Percentiles rank a stretch among this genome's conserved stretches.
Evolutionary conservation across 2,329 filamentous ascomycete genomes (phyloP).

Genomic region (Nigrospora oryzae): DNA sequence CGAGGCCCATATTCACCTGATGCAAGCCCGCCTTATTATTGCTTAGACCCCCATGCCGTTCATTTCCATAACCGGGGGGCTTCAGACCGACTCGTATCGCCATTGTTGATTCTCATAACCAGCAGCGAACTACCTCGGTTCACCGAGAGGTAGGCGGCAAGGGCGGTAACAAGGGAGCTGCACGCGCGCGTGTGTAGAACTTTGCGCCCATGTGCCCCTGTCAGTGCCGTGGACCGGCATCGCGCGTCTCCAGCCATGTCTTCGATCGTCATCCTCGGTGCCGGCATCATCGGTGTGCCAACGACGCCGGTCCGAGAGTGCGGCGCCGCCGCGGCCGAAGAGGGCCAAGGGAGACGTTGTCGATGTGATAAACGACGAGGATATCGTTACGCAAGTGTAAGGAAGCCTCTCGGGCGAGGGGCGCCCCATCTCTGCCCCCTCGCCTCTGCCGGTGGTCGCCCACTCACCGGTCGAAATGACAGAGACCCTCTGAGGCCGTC

Average conservation of each 20-base stretch:
- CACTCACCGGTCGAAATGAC: conserved; percentile 5
- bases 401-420: conserved; percentile 15
- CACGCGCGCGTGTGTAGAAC: too few relatives aligned
- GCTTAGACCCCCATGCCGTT: too few relatives aligned
- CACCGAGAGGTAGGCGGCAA: too few relatives aligned
- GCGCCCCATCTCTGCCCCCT: background rate
- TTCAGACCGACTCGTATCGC: too few relatives aligned
- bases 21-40: too few relatives aligned
- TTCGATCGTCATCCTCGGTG: conserved; percentile 57
- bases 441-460: background rate
- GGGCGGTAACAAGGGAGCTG: too few relatives aligned
- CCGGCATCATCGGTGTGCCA: conserved; percentile 61
- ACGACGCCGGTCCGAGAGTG: conserved; percentile 38
- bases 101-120: too few relatives aligned
- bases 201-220: too few relatives aligned
- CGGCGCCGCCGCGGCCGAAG: conserved; percentile 50
- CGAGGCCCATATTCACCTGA: too few relatives aligned
- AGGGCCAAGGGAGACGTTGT: conserved; percentile 44
- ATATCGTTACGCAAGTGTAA: conserved; percentile 57
- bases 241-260: conserved; percentile 22
- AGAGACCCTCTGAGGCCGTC: conserved; percentile 62
- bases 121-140: too few relatives aligned
- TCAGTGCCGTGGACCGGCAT: too few relatives aligned
- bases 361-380: conserved; percentile 52
- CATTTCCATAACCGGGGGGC: too few relatives aligned